A percentile compares a stretch with the other conserved stretches of the same genome.
phyloP scores from a whole-genome alignment of 2,329 filamentous ascomycete genomes.

The Arthrobotrys entomopaga region DNA sequence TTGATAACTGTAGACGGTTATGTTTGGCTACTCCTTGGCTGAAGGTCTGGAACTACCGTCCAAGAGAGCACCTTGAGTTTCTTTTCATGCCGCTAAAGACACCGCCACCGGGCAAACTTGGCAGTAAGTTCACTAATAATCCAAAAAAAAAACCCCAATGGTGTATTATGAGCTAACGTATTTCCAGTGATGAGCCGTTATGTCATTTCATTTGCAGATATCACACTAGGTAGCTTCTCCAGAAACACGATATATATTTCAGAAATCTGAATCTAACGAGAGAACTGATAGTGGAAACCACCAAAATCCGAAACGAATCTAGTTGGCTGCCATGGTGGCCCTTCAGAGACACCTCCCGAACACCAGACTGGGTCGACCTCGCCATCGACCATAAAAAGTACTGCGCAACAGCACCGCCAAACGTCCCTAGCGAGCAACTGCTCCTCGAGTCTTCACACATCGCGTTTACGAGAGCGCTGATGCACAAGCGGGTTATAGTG shows the following conservation, averaged over 20 bases:
- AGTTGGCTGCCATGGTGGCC: constrained; percentile 35
- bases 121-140: constrained; percentile 22
- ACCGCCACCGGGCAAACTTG: constrained; percentile 21
- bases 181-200: constrained; percentile 47
- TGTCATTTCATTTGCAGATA: constrained; percentile 46
- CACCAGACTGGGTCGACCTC: constrained; percentile 39
- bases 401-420: constrained; percentile 32
- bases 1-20: constrained; percentile 37
- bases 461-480: constrained; percentile 30
- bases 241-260: background rate
- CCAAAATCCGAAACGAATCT: constrained; percentile 9
- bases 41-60: constrained; percentile 49
- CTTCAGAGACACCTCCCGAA: background rate
- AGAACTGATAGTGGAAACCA: constrained; percentile 27
- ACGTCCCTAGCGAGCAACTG: constrained; percentile 31
- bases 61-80: constrained; percentile 48
- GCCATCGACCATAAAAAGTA: constrained; percentile 49
- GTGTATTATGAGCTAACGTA: background rate
- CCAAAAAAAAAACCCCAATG: background rate
- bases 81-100: constrained; percentile 46
- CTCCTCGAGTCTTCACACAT: constrained; percentile 37
- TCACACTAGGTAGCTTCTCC: constrained; percentile 23
- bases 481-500: constrained; percentile 43
- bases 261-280: background rate
- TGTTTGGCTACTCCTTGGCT: constrained; percentile 41